These are phyloP conservation scores for Cladosporium sp. DNA, from an alignment of 2,329 filamentous ascomycete species.

Conservation along the genomic window DNA sequence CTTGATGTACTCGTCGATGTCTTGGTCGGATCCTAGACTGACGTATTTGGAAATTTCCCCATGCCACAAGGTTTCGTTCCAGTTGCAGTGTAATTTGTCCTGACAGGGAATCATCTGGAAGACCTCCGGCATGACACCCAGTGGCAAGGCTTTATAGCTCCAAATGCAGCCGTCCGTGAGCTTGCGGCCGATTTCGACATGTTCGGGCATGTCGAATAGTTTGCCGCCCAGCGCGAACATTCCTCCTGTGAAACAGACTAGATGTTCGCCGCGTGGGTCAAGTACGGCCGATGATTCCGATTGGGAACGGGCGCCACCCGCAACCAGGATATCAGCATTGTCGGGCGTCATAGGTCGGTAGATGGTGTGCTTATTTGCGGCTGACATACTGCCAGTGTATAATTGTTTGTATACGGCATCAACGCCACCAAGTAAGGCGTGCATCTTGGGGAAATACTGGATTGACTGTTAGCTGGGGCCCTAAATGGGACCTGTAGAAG, in stretches of 20 bases:
- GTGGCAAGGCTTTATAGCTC: constrained; percentile 59
- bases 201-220: constrained; percentile 56
- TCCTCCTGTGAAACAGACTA: constrained; percentile 62
- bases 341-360: constrained; percentile 54
- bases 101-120: constrained; percentile 57
- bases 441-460: constrained; percentile 50
- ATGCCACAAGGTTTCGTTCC: constrained; percentile 57
- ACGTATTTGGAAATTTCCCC: constrained; percentile 38
- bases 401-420: constrained; percentile 52
- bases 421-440: constrained; percentile 50
- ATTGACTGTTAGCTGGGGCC: not conserved
- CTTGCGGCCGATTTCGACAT: constrained; percentile 59
- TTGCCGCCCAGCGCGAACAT: constrained; percentile 64
- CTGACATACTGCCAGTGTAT: constrained; percentile 56
- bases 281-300: constrained; percentile 36
- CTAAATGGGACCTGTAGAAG: not conserved
- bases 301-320: constrained; percentile 45
- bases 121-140: constrained; percentile 64
- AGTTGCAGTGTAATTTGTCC: constrained; percentile 47
- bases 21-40: constrained; percentile 30
- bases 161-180: constrained; percentile 65
- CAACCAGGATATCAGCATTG: constrained; percentile 50
- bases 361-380: constrained; percentile 49
- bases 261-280: constrained; percentile 58
- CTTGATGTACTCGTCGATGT: constrained; percentile 40